phyloP scores from a whole-genome alignment of 208 protist species.

The Blastocrithidia nonstop region DNA sequence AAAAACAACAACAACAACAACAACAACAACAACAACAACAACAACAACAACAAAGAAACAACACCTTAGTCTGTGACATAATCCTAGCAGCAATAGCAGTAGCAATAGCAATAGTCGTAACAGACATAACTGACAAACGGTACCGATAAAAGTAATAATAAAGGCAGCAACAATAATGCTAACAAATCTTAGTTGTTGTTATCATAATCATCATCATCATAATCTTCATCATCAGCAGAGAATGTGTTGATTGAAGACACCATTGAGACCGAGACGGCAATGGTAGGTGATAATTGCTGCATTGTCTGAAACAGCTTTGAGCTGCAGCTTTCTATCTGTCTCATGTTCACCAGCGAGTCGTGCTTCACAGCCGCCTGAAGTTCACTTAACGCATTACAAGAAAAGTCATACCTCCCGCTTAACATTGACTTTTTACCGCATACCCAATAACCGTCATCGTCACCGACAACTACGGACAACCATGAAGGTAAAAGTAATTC shows the following conservation, averaged over 20 bases:
- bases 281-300: conserved; percentile 73
- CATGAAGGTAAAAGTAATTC: background rate
- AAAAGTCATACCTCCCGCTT: conserved; percentile 43
- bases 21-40: background rate
- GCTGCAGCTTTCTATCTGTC: conserved; percentile 51
- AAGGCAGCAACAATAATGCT: conserved; percentile 9
- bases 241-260: conserved; percentile 66
- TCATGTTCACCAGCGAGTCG: conserved; percentile 63
- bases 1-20: background rate
- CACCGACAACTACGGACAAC: conserved; percentile 3
- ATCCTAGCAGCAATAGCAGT: background rate
- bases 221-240: too few species aligned
- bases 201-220: conserved; percentile 31
- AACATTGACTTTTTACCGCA: conserved; percentile 30
- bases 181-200: conserved; percentile 7
- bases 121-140: too few species aligned
- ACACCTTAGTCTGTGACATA: background rate
- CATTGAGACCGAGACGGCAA: conserved; percentile 55
- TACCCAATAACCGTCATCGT: conserved; percentile 8
- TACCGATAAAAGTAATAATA: background rate
- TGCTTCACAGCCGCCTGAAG: conserved; percentile 62
- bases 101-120: background rate
- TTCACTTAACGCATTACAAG: conserved; percentile 49
- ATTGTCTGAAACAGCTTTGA: conserved; percentile 81
- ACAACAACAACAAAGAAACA: background rate